Evolutionary conservation across 495 filamentous ascomycete genomes (phyloP), one percentile per base, ranked within the genome.

Genomic region (Lasiosphaeria ovina): DNA sequence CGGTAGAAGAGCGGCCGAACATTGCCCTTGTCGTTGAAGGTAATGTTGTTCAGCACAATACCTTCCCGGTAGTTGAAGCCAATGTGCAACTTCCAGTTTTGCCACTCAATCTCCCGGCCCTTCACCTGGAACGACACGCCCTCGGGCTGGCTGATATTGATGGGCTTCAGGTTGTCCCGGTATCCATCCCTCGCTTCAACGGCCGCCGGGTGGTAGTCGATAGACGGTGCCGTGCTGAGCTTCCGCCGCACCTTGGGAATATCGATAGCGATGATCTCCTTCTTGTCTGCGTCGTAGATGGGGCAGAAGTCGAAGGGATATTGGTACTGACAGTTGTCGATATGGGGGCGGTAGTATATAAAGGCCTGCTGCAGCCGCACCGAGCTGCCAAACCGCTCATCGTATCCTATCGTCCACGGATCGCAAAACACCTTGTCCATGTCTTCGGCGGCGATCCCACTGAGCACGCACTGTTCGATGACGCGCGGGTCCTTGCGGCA

Each of bases 51-150:
- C 24, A 97, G 80, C 14, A 96, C 87, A 59, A 97, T 89, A 35
- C 93, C 93, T 72, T 97, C 93, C n/a, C 90, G 84, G 75, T 96
- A 92, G 80, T 93, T 97, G 82, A 97, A 97, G 14, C 93, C 93
- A 40, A 97, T 85, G 69, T 97, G 93, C 62, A 98, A 84, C 69
- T 83, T 92, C 90, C 92, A 98, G 66, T 96, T 97, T 72, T 96
- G 93, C 93, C 93, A 98, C 51, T 85, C 86, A 44, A 97, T 84
- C n/a, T 79, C 79, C 5, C 92, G 76, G 4, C 90, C 91, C 8
- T 89, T 83, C 45, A 96, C 73, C n/a, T 82, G 84, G 80, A 97
- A 98, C 0, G 90, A 94, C 1, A 97, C 93, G 11, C 93, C 93
- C 60, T 96, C 91, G 0, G 93, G 93, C 76, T 98, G 93, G 1